These are phyloP conservation scores for Teratosphaeria viscida DNA, from an alignment of 2,329 filamentous ascomycete species.

Conservation along the genomic window DNA sequence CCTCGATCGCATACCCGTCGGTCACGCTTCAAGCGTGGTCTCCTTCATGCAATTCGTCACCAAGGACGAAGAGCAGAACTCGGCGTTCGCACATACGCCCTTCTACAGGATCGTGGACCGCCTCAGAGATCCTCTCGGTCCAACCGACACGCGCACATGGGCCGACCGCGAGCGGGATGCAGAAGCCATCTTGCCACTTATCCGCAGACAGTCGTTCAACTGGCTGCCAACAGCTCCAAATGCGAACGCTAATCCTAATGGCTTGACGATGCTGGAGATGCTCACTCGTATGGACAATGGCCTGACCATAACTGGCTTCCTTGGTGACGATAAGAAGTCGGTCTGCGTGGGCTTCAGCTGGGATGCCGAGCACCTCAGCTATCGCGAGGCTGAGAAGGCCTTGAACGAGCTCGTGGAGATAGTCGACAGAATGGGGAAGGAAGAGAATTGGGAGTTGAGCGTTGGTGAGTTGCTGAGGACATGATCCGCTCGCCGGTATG, in stretches of 20 bases:
- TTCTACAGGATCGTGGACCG: slow-evolving; percentile 22
- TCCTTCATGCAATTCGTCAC: slow-evolving; percentile 23
- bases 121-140: slow-evolving; percentile 18
- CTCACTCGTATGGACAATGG: slow-evolving; percentile 25
- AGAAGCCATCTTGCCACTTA: slow-evolving; percentile 19
- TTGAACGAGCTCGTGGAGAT: slow-evolving; percentile 15
- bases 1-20: slow-evolving; percentile 21
- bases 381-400: slow-evolving; percentile 18
- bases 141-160: slow-evolving; percentile 19
- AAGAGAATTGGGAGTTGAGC: slow-evolving; percentile 17
- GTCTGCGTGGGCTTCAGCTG: slow-evolving; percentile 21
- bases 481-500: slow-evolving; percentile 3
- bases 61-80: slow-evolving; percentile 21
- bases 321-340: slow-evolving; percentile 21
- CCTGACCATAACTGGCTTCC: slow-evolving; percentile 23
- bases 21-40: slow-evolving; percentile 13
- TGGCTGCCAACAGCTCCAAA: slow-evolving; percentile 23
- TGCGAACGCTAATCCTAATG: slow-evolving; percentile 15
- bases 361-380: slow-evolving; percentile 23
- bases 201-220: slow-evolving; percentile 24
- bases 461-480: slow-evolving; percentile 17
- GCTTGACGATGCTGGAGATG: slow-evolving; percentile 22
- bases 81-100: slow-evolving; percentile 20
- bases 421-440: slow-evolving; percentile 17
- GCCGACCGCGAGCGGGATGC: slow-evolving; percentile 21